Evolutionary conservation across 2,329 filamentous ascomycete species (phyloP).

Genomic region (Colletotrichum cuscutae): DNA sequence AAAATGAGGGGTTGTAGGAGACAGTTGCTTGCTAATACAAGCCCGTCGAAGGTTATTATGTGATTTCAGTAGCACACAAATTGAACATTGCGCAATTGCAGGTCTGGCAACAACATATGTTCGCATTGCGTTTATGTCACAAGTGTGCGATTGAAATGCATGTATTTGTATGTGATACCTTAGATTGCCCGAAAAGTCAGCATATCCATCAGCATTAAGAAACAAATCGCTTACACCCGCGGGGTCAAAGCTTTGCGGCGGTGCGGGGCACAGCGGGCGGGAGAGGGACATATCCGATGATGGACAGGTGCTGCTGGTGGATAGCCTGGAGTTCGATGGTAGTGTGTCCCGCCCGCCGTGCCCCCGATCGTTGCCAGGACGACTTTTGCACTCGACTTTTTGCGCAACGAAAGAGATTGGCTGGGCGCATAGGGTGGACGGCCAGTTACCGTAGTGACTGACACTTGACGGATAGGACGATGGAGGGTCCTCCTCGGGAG

Average conservation of each 20-base stretch:
- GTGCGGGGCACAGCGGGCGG: not conserved
- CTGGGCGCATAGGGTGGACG: not conserved
- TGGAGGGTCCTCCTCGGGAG: not conserved
- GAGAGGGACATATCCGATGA: not conserved
- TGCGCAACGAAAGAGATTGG: conserved; percentile 18
- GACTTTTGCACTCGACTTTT: conserved; percentile 10
- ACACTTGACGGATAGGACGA: not conserved
- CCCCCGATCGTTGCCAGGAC: conserved; percentile 9
- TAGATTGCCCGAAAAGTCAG: not conserved
- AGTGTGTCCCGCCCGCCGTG: not conserved
- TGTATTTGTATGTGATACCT: not conserved
- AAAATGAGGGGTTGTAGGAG: too few relatives aligned
- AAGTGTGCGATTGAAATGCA: too few relatives aligned
- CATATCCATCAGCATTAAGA: not conserved
- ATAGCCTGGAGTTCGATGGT: not conserved
- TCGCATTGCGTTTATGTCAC: too few relatives aligned
- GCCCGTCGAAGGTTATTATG: too few relatives aligned
- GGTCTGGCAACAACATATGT: too few relatives aligned
- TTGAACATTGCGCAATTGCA: too few relatives aligned
- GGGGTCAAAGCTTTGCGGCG: not conserved
- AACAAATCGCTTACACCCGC: not conserved
- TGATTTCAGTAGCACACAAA: too few relatives aligned
- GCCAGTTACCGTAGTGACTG: not conserved
- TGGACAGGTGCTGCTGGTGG: not conserved
- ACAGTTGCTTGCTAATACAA: too few relatives aligned